Percentiles rank a stretch among this genome's conserved stretches.
phyloP scores from a whole-genome alignment of 345 rosid genomes.

The Rubroshorea leprosula region DNA sequence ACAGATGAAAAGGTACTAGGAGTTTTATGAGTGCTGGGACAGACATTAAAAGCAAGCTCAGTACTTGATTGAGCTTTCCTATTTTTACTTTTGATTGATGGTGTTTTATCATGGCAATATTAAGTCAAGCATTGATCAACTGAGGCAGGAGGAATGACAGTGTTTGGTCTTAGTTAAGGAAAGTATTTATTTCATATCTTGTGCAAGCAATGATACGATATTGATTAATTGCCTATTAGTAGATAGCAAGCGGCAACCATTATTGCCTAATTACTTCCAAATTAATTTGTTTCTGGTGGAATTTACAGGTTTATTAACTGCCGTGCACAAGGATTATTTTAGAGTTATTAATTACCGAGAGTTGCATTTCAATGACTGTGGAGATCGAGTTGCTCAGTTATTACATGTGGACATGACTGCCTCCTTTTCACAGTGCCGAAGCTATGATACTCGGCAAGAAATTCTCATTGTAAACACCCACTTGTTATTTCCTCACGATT shows the following conservation, averaged over 20 bases:
- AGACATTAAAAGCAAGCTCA: too few species aligned
- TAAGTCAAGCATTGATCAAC: too few species aligned
- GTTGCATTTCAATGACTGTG: conserved; percentile 66
- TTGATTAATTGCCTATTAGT: neutral
- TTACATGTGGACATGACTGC: conserved; percentile 52
- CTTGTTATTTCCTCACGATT: conserved; percentile 86
- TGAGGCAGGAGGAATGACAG: too few species aligned
- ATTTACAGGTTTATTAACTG: conserved; percentile 64
- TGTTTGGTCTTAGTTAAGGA: too few species aligned
- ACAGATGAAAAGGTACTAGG: too few species aligned
- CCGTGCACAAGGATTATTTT: conserved; percentile 69
- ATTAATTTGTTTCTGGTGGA: neutral
- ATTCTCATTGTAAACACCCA: conserved; percentile 89
- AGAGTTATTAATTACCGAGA: conserved; percentile 66
- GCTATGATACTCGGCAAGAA: conserved; percentile 36
- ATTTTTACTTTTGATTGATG: too few species aligned
- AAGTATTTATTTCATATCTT: neutral
- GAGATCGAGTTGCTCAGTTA: conserved; percentile 74
- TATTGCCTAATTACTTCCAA: neutral
- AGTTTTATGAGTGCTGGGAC: too few species aligned
- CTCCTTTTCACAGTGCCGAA: conserved; percentile 35
- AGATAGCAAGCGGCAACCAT: neutral
- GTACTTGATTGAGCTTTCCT: too few species aligned
- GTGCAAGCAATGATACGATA: too few species aligned
- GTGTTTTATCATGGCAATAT: too few species aligned